A percentile compares a stretch with the other conserved stretches of the same genome.
These are phyloP conservation scores for Ichthyophthirius multifiliis DNA, from an alignment of 169 alveolate genomes.

Conservation along the genomic window DNA sequence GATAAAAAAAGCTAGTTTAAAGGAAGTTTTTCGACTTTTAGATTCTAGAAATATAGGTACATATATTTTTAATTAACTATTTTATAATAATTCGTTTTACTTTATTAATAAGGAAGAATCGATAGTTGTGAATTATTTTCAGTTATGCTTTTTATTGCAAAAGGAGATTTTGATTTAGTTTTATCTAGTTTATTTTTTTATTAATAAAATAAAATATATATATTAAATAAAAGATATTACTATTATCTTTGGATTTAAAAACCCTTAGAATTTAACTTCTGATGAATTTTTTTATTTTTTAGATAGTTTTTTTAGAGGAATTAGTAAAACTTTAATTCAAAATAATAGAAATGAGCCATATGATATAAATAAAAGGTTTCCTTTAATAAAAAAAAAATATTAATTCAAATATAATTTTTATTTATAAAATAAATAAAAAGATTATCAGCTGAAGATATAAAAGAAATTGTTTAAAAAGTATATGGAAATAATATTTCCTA, in stretches of 20 bases:
- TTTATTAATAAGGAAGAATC: neutral
- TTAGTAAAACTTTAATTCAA: neutral
- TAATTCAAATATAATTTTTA: neutral
- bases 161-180: neutral
- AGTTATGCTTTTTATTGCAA: neutral
- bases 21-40: neutral
- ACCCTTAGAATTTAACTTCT: neutral
- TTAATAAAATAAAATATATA: too few species aligned
- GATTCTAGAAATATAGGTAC: constrained; percentile 2
- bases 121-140: constrained; percentile 9
- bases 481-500: neutral
- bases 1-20: neutral
- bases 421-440: neutral
- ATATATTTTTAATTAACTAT: neutral
- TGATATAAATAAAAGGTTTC: neutral
- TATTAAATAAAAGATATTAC: neutral
- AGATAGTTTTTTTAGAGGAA: constrained; percentile 2
- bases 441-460: neutral
- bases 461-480: neutral
- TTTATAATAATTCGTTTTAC: neutral
- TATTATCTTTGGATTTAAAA: neutral
- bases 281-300: neutral
- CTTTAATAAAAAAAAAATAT: neutral
- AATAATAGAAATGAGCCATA: neutral
- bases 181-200: neutral